Base-by-base conservation (phyloP, 2,329 filamentous ascomycete species). In the Talaromyces sp. region DNA sequence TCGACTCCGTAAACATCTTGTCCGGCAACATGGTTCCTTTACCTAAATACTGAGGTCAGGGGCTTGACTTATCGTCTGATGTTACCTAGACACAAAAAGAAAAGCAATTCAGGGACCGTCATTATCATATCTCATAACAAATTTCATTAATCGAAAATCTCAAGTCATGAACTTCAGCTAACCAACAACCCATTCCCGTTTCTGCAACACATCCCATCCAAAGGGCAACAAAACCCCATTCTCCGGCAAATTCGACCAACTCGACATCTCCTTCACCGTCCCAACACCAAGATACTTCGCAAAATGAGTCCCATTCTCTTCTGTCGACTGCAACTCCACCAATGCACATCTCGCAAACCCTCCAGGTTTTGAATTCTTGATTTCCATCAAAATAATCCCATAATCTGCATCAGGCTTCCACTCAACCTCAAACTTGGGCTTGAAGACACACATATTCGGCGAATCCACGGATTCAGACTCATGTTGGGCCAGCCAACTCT, bases 131-230 rank as follows among this genome's bases (percentile, higher is more conserved):
- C 47, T 51, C 25, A 29, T 29, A 3, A 17, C 2, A 27, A 3
- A 0, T 6, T 17, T 3, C 13, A 29, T 29, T 15, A 29, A 29
- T 51, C 29, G 13, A 51, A 8, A n/a, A 27, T 51, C 13, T 7
- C 22, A 27, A 15, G 5, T 25, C 15, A 8, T 51, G 47, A 29
- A 17, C 47, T 19, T 34, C 7, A n/a, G 17, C 22, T 54, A 63
- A n/a, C 60, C 60, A 56, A 63, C 60, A 22, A 63, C 49, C 60
- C 60, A 63, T 29, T 29, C 49, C 34, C 60, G 49, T 45, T 45
- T 54, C 36, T 63, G 25, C 19, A 63, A 7, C 5, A 5, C 7
- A 27, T 63, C 36, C 34, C 34, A 63, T n/a, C 60, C 60, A 56
- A 63, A 63, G 2, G 60, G 60, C n/a, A 63, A 22, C 47, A 63